These are phyloP conservation scores for Elaeis guineensis DNA, from an alignment of 176 grass and related monocot species.

Conservation along the genomic window DNA sequence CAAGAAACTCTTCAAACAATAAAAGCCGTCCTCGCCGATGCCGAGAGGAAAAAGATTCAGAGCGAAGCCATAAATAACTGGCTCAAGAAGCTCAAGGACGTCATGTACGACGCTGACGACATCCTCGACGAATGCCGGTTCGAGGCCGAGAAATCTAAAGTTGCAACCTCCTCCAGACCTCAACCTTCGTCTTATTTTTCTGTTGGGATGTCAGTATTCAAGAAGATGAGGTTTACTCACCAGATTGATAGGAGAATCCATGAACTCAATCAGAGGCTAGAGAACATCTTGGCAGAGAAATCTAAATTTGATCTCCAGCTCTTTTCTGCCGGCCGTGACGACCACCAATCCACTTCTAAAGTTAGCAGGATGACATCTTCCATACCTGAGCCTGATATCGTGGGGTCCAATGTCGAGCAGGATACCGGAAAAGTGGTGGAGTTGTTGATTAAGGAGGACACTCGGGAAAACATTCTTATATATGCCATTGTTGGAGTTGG, in stretches of 20 bases:
- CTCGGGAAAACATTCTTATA: background rate
- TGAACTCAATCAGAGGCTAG: no score
- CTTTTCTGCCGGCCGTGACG: no score
- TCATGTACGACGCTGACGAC: conserved; percentile 37
- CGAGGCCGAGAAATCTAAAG: conserved; percentile 5
- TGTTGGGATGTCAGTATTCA: no score
- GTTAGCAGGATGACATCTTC: no score
- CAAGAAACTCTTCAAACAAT: background rate
- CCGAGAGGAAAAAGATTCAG: conserved; percentile 25
- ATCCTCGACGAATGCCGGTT: conserved; percentile 29
- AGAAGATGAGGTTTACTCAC: no score
- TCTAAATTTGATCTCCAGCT: no score
- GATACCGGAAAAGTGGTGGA: conserved; percentile 15
- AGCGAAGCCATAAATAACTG: conserved; percentile 14
- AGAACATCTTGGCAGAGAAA: no score
- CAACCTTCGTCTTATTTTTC: background rate
- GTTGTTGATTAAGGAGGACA: conserved; percentile 19
- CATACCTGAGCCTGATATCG: no score
- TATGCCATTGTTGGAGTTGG: background rate
- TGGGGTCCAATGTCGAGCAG: conserved; percentile 13
- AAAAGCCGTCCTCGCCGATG: conserved; percentile 19
- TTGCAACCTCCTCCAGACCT: background rate
- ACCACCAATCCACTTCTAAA: no score
- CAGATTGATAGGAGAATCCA: no score
- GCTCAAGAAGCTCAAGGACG: conserved; percentile 31